A percentile compares a stretch with the other conserved stretches of the same genome.
Evolutionary conservation across 192 early-diverging fungal genomes (phyloP).

Genomic region (Coemansia biformis): DNA sequence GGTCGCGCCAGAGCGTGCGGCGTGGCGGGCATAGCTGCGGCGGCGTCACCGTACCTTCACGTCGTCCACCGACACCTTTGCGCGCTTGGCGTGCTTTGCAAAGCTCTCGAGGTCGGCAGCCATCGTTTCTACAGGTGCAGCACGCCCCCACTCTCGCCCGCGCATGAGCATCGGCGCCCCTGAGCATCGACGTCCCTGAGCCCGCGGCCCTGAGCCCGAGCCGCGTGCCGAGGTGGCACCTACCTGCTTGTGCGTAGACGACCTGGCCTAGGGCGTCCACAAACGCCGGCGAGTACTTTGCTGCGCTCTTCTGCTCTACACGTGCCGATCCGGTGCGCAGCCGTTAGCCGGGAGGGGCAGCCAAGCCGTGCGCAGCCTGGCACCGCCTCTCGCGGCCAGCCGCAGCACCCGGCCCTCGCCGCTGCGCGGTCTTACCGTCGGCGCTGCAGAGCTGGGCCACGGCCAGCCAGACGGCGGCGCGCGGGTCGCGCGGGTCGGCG

Average conservation of each 20-base stretch:
- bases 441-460: slow-evolving; percentile 34
- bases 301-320: slow-evolving; percentile 22
- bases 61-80: slow-evolving; percentile 45
- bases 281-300: slow-evolving; percentile 30
- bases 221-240: background rate
- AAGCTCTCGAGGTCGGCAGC: slow-evolving; percentile 43
- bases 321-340: background rate
- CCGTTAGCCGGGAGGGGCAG: too few relatives aligned
- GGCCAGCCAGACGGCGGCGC: slow-evolving; percentile 34
- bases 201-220: too few relatives aligned
- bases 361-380: too few relatives aligned
- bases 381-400: too few relatives aligned
- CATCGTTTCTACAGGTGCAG: slow-evolving; percentile 31
- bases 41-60: slow-evolving; percentile 39
- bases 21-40: too few relatives aligned
- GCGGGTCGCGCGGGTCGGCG: slow-evolving; percentile 23
- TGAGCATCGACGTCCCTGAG: background rate
- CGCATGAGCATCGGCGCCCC: background rate
- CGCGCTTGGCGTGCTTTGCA: slow-evolving; percentile 45
- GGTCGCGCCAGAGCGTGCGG: too few relatives aligned
- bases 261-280: slow-evolving; percentile 39
- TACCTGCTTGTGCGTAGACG: slow-evolving; percentile 37
- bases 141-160: background rate
- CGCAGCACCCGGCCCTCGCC: too few relatives aligned
- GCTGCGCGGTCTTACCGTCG: slow-evolving; percentile 14